Conservation (phyloP, 148 eudicot species). For the Diospyros lotus region DNA sequence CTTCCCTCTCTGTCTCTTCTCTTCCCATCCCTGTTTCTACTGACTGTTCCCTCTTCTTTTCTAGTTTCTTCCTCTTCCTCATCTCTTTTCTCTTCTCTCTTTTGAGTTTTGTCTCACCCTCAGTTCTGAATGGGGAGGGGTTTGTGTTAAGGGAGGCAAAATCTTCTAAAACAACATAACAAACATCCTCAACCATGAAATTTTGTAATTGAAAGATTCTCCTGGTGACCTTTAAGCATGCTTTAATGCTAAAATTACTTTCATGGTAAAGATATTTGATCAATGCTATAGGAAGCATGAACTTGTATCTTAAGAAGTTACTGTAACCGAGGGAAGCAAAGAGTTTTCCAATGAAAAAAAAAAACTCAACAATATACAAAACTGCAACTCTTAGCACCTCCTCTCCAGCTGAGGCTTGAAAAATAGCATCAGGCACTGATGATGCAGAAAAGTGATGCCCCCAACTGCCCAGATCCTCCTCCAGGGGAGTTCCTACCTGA, state of each 20-base stretch:
- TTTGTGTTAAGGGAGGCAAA: no score
- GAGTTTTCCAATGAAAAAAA: not conserved
- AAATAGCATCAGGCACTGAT: constrained; percentile 78
- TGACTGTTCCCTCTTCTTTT: no score
- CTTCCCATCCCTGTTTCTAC: no score
- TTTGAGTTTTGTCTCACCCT: no score
- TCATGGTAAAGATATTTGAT: not conserved
- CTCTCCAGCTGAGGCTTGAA: constrained; percentile 95
- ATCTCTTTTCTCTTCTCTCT: no score
- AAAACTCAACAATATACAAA: constrained; percentile 7
- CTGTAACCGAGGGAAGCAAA: not conserved
- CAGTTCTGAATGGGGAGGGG: no score
- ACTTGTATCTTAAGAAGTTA: not conserved
- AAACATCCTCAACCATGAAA: no score
- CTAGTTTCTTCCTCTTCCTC: no score
- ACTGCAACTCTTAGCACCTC: constrained; percentile 49
- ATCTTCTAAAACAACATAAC: no score
- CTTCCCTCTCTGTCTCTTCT: no score
- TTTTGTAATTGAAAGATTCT: not conserved
- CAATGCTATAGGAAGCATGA: not conserved
- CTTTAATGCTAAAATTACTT: not conserved
- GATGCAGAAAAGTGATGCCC: constrained; percentile 74
- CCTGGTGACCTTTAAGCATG: not conserved
- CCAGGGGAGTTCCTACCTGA: constrained; percentile 85
- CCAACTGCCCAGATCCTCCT: constrained; percentile 96